These are phyloP conservation scores for Saturnispora silvae DNA, from an alignment of 805 yeast species.

Conservation along the genomic window DNA sequence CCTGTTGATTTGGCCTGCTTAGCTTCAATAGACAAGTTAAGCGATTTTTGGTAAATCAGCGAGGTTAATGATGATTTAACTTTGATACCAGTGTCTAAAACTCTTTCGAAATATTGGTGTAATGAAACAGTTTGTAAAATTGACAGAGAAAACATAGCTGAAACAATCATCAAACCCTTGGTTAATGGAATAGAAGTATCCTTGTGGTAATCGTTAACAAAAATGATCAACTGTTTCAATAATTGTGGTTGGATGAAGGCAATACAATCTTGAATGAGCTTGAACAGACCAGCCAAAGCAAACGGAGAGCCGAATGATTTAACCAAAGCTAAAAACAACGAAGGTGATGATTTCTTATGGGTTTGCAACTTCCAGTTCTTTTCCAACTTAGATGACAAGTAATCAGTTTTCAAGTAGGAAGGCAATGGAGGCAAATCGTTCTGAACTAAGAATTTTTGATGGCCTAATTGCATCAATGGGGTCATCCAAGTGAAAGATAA, in stretches of 20 bases:
- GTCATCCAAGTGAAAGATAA: constrained; percentile 53
- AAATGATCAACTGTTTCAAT: constrained; percentile 52
- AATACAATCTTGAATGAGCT: constrained; percentile 62
- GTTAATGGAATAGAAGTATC: constrained; percentile 48
- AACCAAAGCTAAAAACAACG: constrained; percentile 36
- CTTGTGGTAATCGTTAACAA: constrained; percentile 41
- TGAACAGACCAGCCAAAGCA: constrained; percentile 59
- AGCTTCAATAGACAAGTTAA: constrained; percentile 62
- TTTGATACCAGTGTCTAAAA: constrained; percentile 68
- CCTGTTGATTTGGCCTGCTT: constrained; percentile 71
- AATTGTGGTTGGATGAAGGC: constrained; percentile 86
- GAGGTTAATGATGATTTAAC: constrained; percentile 61
- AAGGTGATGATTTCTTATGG: constrained; percentile 15
- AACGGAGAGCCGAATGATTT: constrained; percentile 69
- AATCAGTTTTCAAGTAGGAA: constrained; percentile 43
- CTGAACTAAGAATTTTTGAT: constrained; percentile 32
- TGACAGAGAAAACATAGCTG: constrained; percentile 65
- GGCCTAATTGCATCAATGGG: constrained; percentile 45
- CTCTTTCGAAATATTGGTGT: constrained; percentile 71
- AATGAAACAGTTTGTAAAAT: constrained; percentile 66
- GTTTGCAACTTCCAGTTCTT: constrained; percentile 52
- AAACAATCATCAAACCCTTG: constrained; percentile 65
- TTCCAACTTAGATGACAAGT: constrained; percentile 40
- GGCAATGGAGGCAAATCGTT: constrained; percentile 79
- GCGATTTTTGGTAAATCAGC: constrained; percentile 55